Conservation (phyloP, 352 stramenopile genomes). For the Peronospora belbahrii region DNA sequence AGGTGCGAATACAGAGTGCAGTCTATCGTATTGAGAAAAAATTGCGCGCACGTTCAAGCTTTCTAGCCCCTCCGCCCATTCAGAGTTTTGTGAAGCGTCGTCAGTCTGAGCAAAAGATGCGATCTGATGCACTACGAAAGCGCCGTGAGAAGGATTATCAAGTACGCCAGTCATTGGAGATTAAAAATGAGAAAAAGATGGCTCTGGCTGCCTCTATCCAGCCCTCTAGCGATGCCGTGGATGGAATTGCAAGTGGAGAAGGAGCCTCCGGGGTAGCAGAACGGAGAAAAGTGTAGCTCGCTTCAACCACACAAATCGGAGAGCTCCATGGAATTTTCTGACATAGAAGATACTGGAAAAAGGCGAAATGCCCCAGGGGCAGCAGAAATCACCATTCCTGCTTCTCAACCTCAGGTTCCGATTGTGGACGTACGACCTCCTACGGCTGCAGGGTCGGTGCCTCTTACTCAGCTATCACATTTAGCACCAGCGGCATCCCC, state of each 20-base stretch:
- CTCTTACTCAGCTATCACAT: constrained; percentile 11
- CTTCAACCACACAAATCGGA: constrained; percentile 30
- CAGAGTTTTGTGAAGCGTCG: constrained; percentile 78
- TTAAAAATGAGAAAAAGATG: constrained; percentile 24
- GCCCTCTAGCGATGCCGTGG: constrained; percentile 10
- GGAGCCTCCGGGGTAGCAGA: constrained; percentile 10
- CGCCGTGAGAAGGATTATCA: constrained; percentile 69
- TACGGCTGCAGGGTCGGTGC: neutral
- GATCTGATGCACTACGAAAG: constrained; percentile 58
- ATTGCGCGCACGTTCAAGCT: constrained; percentile 27
- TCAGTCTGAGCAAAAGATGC: constrained; percentile 68
- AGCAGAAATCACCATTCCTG: neutral
- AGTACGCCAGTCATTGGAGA: constrained; percentile 57
- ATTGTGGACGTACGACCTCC: neutral
- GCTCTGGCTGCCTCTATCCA: constrained; percentile 4
- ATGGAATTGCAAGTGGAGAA: constrained; percentile 4
- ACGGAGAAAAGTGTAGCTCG: constrained; percentile 14
- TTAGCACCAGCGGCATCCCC: constrained; percentile 1
- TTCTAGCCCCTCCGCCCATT: constrained; percentile 64
- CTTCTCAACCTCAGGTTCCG: constrained; percentile 1
- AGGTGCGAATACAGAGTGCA: constrained; percentile 48
- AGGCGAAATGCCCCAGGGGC: neutral
- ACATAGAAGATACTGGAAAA: constrained; percentile 30
- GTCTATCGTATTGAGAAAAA: constrained; percentile 70
- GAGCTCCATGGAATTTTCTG: constrained; percentile 67